Base-by-base conservation (phyloP, 345 rosid genomes). In the Brassica rapa region DNA sequence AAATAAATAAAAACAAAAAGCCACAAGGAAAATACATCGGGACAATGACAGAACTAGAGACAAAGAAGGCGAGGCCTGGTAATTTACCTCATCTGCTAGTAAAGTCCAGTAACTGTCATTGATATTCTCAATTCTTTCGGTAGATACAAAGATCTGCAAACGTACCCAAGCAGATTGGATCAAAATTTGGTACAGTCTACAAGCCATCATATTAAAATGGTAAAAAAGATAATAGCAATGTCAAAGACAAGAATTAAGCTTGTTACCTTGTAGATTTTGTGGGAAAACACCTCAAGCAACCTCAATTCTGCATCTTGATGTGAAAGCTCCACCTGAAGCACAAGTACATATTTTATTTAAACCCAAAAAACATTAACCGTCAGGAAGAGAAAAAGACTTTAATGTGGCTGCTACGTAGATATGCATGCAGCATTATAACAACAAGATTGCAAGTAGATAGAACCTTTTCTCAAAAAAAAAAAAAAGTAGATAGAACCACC, bases 1-100 rank as follows among this genome's bases (percentile, higher is more conserved):
- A 39, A 74, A 23, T 56, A 5, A 66, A 5, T n/a, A 60, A 55
- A 63, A n/a, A 6, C 49, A 75, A 55, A 63, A 30, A n/a, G 49
- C 37, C 37, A 73, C 61, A 8, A 32, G 16, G 55, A 46, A 46
- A 46, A 46, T 12, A 46, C 15, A 4, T 46, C 6, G 14, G 16
- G 55, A 46, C 55, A 46, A 14, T 46, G 55, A 46, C 55, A 46
- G 55, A 46, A 14, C 55, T 46, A 46, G 53, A 46, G 15, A 46
- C 56, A 49, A 5, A 49, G 56, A 49, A 49, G 56, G 6, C 7
- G 8, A 49, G 56, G 19, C 56, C 56, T 49, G 15, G 56, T 51
- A 6, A 51, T 51, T 51, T 51, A 51, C 56, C 56, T 51, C 56
- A 8, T 51, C 56, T n/a, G 56, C 56, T 51, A 15, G 56, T 51